Percentiles rank a stretch among this genome's conserved stretches.
Evolutionary conservation across 108 stramenopile species (phyloP).

Genomic region (Schizochytrium sp.): DNA sequence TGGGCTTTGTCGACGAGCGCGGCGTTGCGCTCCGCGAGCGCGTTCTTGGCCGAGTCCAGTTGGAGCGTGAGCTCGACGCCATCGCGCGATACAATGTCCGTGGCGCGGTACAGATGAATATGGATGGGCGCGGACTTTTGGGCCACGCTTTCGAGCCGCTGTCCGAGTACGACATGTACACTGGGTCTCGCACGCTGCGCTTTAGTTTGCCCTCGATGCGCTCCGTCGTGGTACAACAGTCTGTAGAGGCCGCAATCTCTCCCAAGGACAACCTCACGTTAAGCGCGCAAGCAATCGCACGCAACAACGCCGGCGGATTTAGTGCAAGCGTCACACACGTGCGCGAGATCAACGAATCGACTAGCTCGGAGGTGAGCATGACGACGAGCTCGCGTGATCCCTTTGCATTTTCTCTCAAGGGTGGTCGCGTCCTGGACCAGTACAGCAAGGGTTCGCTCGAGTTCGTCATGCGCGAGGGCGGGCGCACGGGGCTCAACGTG

Average conservation of each 20-base stretch:
- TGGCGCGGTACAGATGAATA: background rate
- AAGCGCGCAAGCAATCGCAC: background rate
- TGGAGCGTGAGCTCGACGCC: constrained; percentile 7
- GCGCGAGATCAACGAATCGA: background rate
- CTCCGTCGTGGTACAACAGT: background rate
- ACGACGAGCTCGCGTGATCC: background rate
- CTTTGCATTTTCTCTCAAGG: background rate
- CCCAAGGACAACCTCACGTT: background rate
- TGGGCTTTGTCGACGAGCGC: background rate
- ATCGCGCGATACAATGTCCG: constrained; percentile 14
- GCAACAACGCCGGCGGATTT: background rate
- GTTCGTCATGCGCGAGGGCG: background rate
- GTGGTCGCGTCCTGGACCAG: background rate
- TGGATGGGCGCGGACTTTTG: background rate
- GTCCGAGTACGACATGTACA: background rate
- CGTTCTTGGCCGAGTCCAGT: background rate
- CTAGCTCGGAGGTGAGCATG: background rate
- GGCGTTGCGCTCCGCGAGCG: background rate
- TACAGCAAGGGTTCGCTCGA: constrained; percentile 5
- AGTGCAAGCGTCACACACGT: background rate
- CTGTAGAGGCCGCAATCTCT: background rate
- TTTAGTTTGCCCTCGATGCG: background rate
- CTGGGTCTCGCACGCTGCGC: background rate
- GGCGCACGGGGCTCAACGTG: background rate
- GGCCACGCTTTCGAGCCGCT: background rate